Evolutionary conservation across 495 filamentous ascomycete genomes (phyloP).

Genomic region (Xylaria nigripes): DNA sequence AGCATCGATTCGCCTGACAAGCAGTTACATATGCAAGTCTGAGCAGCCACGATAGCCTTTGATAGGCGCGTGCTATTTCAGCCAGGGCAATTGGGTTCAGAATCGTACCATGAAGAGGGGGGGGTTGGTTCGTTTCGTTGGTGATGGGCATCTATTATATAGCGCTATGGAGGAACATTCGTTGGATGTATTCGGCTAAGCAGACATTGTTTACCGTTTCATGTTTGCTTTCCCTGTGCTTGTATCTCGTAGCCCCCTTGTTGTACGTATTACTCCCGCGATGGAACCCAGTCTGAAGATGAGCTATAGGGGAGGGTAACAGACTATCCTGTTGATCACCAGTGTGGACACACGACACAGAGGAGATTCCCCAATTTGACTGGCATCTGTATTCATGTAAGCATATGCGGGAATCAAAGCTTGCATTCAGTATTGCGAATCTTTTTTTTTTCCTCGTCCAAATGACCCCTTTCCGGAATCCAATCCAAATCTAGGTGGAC

Average conservation of each 20-base stretch:
- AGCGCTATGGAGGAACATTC: not conserved
- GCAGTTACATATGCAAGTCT: not conserved
- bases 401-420: no score
- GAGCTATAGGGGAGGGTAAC: not conserved
- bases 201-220: not conserved
- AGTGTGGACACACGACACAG: not conserved
- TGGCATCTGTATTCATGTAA: no score
- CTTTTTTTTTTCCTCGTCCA: no score
- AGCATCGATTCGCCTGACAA: not conserved
- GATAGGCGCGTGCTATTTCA: not conserved
- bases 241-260: not conserved
- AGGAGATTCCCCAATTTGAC: no score
- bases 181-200: not conserved
- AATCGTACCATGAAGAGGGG: not conserved
- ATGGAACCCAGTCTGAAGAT: not conserved
- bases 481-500: no score
- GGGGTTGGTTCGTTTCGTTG: no score
- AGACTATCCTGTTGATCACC: not conserved
- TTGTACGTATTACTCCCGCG: not conserved
- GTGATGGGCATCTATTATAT: no score
- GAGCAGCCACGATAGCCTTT: not conserved
- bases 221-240: not conserved
- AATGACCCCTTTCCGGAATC: no score
- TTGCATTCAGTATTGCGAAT: no score
- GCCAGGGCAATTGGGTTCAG: not conserved